Conservation (phyloP, 768 basidiomycete genomes). For the Hericium coralloides region DNA sequence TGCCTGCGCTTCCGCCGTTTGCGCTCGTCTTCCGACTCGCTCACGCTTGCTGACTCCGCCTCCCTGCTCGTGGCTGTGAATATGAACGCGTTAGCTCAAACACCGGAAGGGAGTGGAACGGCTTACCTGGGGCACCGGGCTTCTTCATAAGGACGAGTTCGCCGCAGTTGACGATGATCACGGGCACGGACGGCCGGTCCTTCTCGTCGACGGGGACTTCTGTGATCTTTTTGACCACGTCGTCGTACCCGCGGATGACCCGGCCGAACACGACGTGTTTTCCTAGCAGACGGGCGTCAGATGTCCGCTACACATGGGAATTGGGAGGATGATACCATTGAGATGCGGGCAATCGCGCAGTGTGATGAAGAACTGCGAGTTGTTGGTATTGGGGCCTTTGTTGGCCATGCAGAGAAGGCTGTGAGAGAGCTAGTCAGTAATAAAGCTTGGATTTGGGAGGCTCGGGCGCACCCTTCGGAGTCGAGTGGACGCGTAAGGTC, state of each 20-base stretch:
- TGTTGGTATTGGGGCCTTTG: conserved; percentile 74
- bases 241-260: conserved; percentile 51
- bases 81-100: not conserved
- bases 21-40: conserved; percentile 8
- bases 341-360: conserved; percentile 67
- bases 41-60: conserved; percentile 3
- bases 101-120: not conserved
- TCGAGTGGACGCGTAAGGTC: conserved; percentile 58
- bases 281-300: conserved; percentile 32
- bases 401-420: conserved; percentile 89
- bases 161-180: conserved; percentile 70
- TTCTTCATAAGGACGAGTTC: conserved; percentile 66
- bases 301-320: conserved; percentile 17
- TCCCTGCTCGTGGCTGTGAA: conserved; percentile 2
- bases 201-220: conserved; percentile 65
- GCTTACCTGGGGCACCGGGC: conserved; percentile 14
- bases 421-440: not conserved
- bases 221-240: conserved; percentile 49
- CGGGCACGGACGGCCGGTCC: conserved; percentile 59
- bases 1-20: conserved; percentile 13
- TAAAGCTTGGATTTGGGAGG: not conserved
- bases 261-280: conserved; percentile 47
- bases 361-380: conserved; percentile 83
- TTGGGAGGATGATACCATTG: conserved; percentile 43
- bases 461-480: conserved; percentile 39